phyloP scores from a whole-genome alignment of 73 alveolate species.

The Urostyla sp. region DNA sequence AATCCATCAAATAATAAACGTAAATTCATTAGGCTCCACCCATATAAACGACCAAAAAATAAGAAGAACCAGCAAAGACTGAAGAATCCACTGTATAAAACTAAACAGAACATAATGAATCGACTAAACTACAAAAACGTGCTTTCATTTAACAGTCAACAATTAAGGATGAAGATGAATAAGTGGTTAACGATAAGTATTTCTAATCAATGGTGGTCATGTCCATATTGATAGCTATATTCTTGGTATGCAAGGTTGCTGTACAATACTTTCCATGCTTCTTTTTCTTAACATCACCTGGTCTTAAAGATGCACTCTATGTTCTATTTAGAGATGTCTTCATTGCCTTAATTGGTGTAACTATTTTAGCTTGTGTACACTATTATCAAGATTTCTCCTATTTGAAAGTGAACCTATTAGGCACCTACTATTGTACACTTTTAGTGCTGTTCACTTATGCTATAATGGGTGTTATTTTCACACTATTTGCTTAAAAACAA shows the following conservation, averaged over 20 bases:
- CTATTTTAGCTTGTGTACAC: slow-evolving; percentile 1
- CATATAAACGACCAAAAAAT: too few relatives aligned
- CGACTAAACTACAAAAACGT: too few relatives aligned
- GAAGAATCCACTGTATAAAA: neutral
- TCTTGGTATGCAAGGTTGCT: too few relatives aligned
- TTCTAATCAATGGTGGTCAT: neutral
- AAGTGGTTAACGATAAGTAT: neutral
- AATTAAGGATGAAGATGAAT: neutral
- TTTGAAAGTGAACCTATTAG: neutral
- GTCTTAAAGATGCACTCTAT: slow-evolving; percentile 1
- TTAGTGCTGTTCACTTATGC: slow-evolving; percentile 6
- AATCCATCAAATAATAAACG: too few relatives aligned
- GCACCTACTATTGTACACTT: neutral
- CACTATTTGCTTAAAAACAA: neutral
- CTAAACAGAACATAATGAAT: too few relatives aligned
- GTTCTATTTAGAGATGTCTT: slow-evolving; percentile 33
- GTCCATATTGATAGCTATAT: neutral
- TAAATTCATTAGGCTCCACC: too few relatives aligned
- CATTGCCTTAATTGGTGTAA: slow-evolving; percentile 20
- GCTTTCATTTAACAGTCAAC: neutral
- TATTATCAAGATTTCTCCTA: neutral
- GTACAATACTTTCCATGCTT: too few relatives aligned
- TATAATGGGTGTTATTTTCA: neutral
- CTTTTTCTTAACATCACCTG: neutral
- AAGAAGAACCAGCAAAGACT: too few relatives aligned